Evolutionary conservation across 208 protist species (phyloP), one percentile per base, ranked within the genome.

Genomic region (Angomonas ambiguus): DNA sequence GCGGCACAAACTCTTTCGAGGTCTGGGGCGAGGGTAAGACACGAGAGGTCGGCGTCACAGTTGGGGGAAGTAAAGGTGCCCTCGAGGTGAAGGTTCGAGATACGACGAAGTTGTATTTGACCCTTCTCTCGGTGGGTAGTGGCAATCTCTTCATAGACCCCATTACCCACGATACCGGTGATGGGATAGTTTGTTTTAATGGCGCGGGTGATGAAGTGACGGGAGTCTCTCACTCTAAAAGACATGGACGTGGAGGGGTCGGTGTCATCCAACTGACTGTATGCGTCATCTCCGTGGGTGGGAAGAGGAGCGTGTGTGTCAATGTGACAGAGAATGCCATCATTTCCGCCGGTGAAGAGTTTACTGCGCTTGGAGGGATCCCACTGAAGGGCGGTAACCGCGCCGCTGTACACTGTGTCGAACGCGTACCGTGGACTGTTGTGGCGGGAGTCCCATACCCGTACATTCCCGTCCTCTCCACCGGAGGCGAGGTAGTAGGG

Each of bases 401-500:
- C 2, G 22, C 88, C 85, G 1, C 65, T 56, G 70, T 94, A 85
- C 25, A 94, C 76, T 20, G 55, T 34, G 65, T 83, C 73, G 67
- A 91, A 88, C 30, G 73, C 72, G 57, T 94, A 94, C 38, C 84
- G 80, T 2, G 83, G 82, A 6, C 62, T 73, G 28, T 64, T 67
- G 0, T 77, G 79, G 1, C 88, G 85, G 20, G 76, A 74, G 33
- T 94, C 88, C 86, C 88, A 94, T 24, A 94, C 72, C 16, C 84
- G 74, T 30, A 92, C 82, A 35, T 71, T 41, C 8, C 88, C 88
- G 25, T 89, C 80, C 42, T 64, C 67, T 4, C 78, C 76, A 22
- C 85, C 88, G 4, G 85, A 83, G 13, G 85, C 83, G 30, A 94
- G 84, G 76, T 94, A 92, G 68, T 84, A 90, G 13, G 88, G 88